Evolutionary conservation across 2,329 filamentous ascomycete species (phyloP).

Genomic region (Tothia fuscella): DNA sequence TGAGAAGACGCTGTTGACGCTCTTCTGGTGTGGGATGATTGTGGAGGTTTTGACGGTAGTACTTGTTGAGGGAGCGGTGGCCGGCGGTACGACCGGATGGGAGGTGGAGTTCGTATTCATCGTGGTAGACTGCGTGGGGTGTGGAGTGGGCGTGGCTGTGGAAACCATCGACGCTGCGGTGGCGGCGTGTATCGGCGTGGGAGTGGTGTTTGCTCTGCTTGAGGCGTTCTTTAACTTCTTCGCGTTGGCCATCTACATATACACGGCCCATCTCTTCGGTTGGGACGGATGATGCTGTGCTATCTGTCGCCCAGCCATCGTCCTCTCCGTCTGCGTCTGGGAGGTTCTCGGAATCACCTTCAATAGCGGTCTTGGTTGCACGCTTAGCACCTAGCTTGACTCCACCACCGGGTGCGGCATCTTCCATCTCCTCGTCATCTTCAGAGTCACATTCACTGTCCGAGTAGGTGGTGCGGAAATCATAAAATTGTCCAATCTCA

Average conservation of each 20-base stretch:
- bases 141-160: conserved; percentile 70
- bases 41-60: conserved; percentile 86
- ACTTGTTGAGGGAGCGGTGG: conserved; percentile 74
- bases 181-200: conserved; percentile 55
- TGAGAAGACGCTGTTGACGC: conserved; percentile 46
- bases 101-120: conserved; percentile 87
- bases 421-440: conserved; percentile 37
- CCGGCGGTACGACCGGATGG: conserved; percentile 82
- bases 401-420: conserved; percentile 38
- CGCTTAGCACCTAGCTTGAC: conserved; percentile 59
- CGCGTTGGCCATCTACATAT: conserved; percentile 59
- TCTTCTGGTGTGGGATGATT: conserved; percentile 72
- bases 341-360: conserved; percentile 39
- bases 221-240: conserved; percentile 58
- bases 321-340: conserved; percentile 45
- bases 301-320: conserved; percentile 96
- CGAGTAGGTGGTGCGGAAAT: conserved; percentile 91
- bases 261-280: conserved; percentile 73
- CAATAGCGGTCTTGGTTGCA: conserved; percentile 33
- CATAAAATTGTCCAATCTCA: conserved; percentile 91
- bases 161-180: conserved; percentile 64
- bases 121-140: conserved; percentile 68
- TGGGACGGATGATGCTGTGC: conserved; percentile 68
- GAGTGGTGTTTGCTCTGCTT: conserved; percentile 68
- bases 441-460: conserved; percentile 52